Conservation (phyloP, 108 stramenopile species). For the Skeletonema potamos region DNA sequence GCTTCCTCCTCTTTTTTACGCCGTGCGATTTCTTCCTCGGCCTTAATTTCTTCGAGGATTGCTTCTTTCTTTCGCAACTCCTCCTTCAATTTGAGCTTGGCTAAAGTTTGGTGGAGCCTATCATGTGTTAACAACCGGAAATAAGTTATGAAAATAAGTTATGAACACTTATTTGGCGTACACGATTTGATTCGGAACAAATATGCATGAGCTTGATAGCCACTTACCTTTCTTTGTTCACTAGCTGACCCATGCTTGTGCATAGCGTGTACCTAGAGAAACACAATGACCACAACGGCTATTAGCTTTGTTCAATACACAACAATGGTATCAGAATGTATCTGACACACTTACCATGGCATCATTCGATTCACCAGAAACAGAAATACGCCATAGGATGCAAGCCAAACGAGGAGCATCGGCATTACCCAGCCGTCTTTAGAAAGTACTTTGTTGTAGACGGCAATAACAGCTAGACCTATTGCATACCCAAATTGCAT, state of each 20-base stretch:
- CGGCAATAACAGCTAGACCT: constrained; percentile 66
- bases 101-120: constrained; percentile 45
- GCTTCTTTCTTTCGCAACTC: constrained; percentile 33
- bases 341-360: constrained; percentile 47
- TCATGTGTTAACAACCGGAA: neutral
- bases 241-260: constrained; percentile 81
- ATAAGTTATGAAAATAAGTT: neutral
- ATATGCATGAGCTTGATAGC: neutral
- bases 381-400: constrained; percentile 66
- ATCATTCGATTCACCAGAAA: constrained; percentile 56
- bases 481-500: constrained; percentile 87
- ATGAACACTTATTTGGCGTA: too few species aligned
- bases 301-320: neutral
- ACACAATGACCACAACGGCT: neutral
- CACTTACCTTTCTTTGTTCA: constrained; percentile 50
- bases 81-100: constrained; percentile 36
- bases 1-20: constrained; percentile 18
- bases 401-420: constrained; percentile 37
- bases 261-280: constrained; percentile 72
- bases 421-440: neutral
- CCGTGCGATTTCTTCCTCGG: constrained; percentile 23
- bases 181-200: neutral
- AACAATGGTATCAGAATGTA: neutral
- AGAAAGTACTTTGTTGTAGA: constrained; percentile 45
- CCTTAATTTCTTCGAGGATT: constrained; percentile 25